Evolutionary conservation across 257 asterid genomes (phyloP).

Genomic region (Solanum pinnatisectum): DNA sequence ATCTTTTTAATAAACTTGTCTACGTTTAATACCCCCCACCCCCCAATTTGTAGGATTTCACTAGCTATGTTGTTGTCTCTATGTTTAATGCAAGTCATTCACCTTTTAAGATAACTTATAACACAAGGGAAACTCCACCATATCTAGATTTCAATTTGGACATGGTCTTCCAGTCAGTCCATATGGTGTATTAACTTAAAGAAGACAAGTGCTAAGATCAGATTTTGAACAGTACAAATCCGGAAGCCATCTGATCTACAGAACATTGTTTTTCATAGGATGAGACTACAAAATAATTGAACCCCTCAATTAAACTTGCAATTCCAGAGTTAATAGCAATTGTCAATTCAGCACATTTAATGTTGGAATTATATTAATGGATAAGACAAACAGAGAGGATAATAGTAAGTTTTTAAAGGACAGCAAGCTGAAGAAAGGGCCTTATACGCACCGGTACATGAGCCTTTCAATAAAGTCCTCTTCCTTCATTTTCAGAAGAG

Average conservation of each 20-base stretch:
- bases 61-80: not conserved
- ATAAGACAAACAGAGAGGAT: not conserved
- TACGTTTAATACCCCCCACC: not conserved
- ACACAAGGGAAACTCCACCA: not conserved
- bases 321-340: not conserved
- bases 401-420: not conserved
- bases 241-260: not conserved
- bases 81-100: not conserved
- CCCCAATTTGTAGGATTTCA: not conserved
- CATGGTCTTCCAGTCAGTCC: not conserved
- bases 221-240: not conserved
- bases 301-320: not conserved
- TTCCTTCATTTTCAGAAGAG: constrained; percentile 95
- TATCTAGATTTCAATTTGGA: not conserved
- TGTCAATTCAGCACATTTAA: not conserved
- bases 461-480: constrained; percentile 96
- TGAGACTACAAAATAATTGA: not conserved
- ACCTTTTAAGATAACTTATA: not conserved
- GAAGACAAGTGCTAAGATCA: not conserved
- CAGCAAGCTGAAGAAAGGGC: not conserved
- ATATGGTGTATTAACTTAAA: not conserved
- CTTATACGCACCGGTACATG: constrained; percentile 64
- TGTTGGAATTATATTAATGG: not conserved
- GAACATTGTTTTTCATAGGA: not conserved
- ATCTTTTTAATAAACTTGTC: not conserved